A percentile compares a stretch with the other conserved stretches of the same genome.
These are phyloP conservation scores for Moesziomyces globuligerus DNA, from an alignment of 1,284 basidiomycete species.

Conservation along the genomic window DNA sequence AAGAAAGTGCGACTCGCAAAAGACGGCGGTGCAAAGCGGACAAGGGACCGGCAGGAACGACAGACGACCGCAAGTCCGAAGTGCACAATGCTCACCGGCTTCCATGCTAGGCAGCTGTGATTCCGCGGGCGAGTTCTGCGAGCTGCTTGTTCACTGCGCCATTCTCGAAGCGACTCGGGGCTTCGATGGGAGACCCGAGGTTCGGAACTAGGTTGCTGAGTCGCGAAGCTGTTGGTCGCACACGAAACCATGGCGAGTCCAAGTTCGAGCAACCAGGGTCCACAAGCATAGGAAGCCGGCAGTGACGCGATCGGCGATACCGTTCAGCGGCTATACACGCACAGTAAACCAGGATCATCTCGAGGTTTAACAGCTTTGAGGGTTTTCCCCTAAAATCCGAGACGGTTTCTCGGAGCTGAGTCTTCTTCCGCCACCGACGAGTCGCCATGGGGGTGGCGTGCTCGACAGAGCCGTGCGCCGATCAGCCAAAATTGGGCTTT, in stretches of 20 bases:
- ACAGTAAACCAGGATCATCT: neutral
- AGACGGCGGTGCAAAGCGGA: conserved; percentile 40
- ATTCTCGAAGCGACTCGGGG: conserved; percentile 7
- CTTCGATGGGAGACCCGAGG: neutral
- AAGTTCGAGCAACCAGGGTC: neutral
- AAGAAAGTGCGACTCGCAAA: conserved; percentile 56
- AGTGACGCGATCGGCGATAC: conserved; percentile 13
- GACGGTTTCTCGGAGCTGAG: neutral
- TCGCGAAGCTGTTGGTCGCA: neutral
- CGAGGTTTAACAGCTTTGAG: neutral
- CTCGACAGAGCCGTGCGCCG: conserved; percentile 3
- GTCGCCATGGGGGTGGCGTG: conserved; percentile 10
- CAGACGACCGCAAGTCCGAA: conserved; percentile 42
- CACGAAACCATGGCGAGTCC: neutral
- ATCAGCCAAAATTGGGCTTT: neutral
- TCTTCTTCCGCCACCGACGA: neutral
- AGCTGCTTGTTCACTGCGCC: too few species aligned
- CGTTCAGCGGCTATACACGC: too few species aligned
- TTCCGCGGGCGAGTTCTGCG: too few species aligned
- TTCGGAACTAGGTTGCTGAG: neutral
- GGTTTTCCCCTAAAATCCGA: conserved; percentile 19
- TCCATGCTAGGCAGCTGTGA: conserved; percentile 33
- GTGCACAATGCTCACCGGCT: conserved; percentile 49
- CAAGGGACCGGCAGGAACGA: conserved; percentile 58
- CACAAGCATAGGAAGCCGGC: too few species aligned